Evolutionary conservation across 495 filamentous ascomycete species (phyloP), one percentile per base, ranked within the genome.

Genomic region (Trichoderma asperelloides): DNA sequence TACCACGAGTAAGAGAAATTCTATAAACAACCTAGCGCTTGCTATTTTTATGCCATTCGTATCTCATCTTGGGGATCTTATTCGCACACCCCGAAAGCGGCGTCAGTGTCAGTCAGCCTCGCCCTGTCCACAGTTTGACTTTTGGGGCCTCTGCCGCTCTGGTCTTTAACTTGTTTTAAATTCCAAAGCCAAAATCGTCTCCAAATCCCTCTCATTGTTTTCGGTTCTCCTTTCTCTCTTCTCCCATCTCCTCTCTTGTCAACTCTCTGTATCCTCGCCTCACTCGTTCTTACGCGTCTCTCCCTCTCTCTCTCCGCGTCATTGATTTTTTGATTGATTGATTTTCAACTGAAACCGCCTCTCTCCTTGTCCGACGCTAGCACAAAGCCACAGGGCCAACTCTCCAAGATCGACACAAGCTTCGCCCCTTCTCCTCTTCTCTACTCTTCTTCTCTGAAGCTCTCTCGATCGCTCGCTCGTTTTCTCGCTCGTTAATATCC

Each of bases 91-190:
- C 55, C 55, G 55, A 30, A 60, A 28, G 55, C 55, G 55, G 55
- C 25, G 55, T 60, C 55, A 28, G 55, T 60, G 55, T 60, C 55
- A 60, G 55, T 60, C 55, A 60, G 55, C 55, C 55, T 60, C 25
- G 49, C 49, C 49, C 49, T 55, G 49, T n/a, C 16, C 21, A 11
- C 9, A 45, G 41, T 45, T 18, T 45, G 16, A 5, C 41, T 4
- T 30, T 30, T 28, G 55, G 55, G 47, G 18, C 47, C 25, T 60
- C 30, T 60, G 23, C 27, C 11, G 55, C 28, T 28, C n/a, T 47
- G 43, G 43, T 23, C 3, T 51, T 51, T 51, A 5, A 51, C 18
- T 8, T 1, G 43, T 47, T 47, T 47, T n/a, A 47, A 47, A 47
- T n/a, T 47, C n/a, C 43, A 37, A 37, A 37, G 33, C 33, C 33